Conservation (phyloP, 192 early-diverging fungal species). For the Entomortierella beljakovae region DNA sequence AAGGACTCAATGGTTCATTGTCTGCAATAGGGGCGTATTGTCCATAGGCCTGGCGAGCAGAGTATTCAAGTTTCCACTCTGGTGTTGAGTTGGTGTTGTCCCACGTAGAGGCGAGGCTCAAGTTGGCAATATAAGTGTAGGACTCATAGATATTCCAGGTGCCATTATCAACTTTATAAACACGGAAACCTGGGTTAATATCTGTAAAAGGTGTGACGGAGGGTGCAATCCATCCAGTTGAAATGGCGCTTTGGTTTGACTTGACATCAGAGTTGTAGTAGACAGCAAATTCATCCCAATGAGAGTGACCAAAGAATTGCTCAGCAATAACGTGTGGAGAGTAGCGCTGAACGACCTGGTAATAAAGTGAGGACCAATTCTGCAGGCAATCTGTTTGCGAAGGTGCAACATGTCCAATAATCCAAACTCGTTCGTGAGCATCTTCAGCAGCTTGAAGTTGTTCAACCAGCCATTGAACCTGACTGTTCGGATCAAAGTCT, state of each 20-base stretch:
- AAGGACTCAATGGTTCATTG: constrained; percentile 37
- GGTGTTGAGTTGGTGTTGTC: constrained; percentile 7
- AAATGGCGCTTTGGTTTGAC: constrained; percentile 42
- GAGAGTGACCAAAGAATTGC: constrained; percentile 68
- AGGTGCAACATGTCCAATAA: constrained; percentile 63
- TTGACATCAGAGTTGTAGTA: constrained; percentile 48
- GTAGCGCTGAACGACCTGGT: constrained; percentile 63
- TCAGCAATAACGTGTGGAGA: constrained; percentile 62
- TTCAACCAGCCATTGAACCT: constrained; percentile 57
- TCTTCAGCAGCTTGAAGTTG: constrained; percentile 64
- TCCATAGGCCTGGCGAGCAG: constrained; percentile 53
- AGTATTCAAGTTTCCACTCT: constrained; percentile 63
- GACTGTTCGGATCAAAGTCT: constrained; percentile 57
- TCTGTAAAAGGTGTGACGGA: constrained; percentile 58
- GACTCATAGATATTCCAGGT: constrained; percentile 61
- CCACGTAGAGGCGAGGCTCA: constrained; percentile 52
- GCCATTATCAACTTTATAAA: constrained; percentile 62
- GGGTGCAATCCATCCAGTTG: constrained; percentile 59
- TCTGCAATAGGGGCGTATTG: constrained; percentile 2
- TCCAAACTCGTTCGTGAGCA: constrained; percentile 60
- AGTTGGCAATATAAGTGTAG: constrained; percentile 59
- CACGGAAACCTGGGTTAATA: constrained; percentile 65
- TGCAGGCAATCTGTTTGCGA: constrained; percentile 58
- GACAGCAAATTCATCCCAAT: constrained; percentile 60
- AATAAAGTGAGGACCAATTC: constrained; percentile 58